Evolutionary conservation across 768 basidiomycete genomes (phyloP), one percentile per base, ranked within the genome.

Genomic region (Pisolithus microcarpus): DNA sequence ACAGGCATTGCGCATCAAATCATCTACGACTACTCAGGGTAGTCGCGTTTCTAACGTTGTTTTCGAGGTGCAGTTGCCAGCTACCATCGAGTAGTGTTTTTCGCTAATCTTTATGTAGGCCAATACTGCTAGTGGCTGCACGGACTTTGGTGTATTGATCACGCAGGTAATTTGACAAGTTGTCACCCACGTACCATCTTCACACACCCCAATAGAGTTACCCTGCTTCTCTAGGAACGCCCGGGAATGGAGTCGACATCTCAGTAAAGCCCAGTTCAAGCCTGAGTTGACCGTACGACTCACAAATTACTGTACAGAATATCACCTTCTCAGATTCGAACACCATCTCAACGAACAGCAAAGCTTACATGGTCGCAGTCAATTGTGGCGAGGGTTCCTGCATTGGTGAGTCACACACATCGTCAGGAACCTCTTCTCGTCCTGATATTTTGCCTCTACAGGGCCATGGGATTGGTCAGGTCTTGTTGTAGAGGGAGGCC

Each of bases 1-100:
- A 48, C 75, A 77, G 59, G 81, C 75, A 0, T 70, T 85, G 43
- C 78, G 82, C 43, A 84, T 86, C 66, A 86, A 84, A 66, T 81
- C 76, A 7, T 56, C 76, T 5, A 60, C 70, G 16, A 46, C 53
- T 43, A 74, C 82, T 5, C 73, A 70, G 6, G 70, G 69, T 39
- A 75, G 76, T 47, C 69, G 61, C 7, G 80, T 85, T 5, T 58
- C 70, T 3, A 73, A 75, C 53, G 65, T 82, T 48, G 76, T 73
- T 4, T 82, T 77, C 61, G 69, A 67, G 2, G 77, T 77, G 58
- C 43, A 71, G 11, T 28, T 5, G 4, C 1, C 30, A 24, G 44
- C 38, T 38, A 11, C 1, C 21, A 11, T 2, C 7, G 31, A 9
- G 38, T 13, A 3, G 7, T 9, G 44, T 43, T 56, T 9, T 55